Evolutionary conservation across 805 yeast species (phyloP).

Genomic region (Candida sithepensis): DNA sequence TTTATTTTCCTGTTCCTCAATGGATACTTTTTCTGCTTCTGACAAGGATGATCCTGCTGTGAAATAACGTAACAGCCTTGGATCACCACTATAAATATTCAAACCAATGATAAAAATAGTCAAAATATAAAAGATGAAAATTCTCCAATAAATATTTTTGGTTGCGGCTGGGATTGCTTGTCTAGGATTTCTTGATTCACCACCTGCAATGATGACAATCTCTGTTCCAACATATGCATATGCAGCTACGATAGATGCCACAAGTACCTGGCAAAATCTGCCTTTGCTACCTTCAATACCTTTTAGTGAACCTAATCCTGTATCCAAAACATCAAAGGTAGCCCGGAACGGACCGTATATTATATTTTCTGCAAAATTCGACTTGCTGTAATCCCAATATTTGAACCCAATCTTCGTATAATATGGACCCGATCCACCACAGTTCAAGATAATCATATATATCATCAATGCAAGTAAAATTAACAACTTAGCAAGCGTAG

Average conservation of each 20-base stretch:
- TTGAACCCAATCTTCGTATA: slow-evolving; percentile 55
- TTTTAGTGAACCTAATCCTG: slow-evolving; percentile 46
- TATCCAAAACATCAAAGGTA: slow-evolving; percentile 61
- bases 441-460: slow-evolving; percentile 60
- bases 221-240: slow-evolving; percentile 83
- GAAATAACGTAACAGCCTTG: slow-evolving; percentile 58
- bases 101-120: slow-evolving; percentile 68
- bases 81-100: slow-evolving; percentile 76
- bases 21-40: slow-evolving; percentile 8
- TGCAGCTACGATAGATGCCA: slow-evolving; percentile 61
- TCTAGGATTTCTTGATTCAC: slow-evolving; percentile 81
- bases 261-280: slow-evolving; percentile 53
- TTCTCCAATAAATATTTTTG: slow-evolving; percentile 67
- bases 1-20: slow-evolving; percentile 10
- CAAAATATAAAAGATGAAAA: slow-evolving; percentile 59
- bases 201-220: slow-evolving; percentile 77
- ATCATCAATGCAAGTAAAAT: slow-evolving; percentile 53
- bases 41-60: slow-evolving; percentile 28
- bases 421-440: slow-evolving; percentile 49
- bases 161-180: slow-evolving; percentile 76
- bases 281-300: slow-evolving; percentile 66
- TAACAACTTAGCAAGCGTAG: slow-evolving; percentile 55
- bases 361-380: slow-evolving; percentile 42
- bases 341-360: slow-evolving; percentile 75
- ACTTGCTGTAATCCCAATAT: slow-evolving; percentile 59